A percentile compares a stretch with the other conserved stretches of the same genome.
Evolutionary conservation across 805 yeast species (phyloP).

Genomic region (Cyberlindnera suaveolens): DNA sequence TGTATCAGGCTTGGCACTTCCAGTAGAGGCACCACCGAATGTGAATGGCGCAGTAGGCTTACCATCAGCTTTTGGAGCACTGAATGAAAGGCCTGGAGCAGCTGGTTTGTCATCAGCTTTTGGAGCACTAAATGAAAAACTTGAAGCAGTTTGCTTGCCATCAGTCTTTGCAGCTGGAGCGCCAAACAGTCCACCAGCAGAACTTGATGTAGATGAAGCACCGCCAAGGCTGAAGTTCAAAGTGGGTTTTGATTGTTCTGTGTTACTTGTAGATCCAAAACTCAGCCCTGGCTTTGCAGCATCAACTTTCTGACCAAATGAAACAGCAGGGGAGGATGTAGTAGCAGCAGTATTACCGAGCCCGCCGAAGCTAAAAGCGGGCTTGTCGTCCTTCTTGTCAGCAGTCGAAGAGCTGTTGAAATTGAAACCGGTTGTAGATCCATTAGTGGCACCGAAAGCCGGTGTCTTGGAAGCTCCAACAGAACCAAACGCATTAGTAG

Average conservation of each 20-base stretch:
- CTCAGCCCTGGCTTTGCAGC: conserved; percentile 16
- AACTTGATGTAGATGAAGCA: conserved; percentile 1
- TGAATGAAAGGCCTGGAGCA: not conserved
- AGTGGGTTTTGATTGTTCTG: not conserved
- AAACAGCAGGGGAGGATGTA: not conserved
- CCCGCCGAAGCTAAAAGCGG: conserved; percentile 8
- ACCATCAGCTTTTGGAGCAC: not conserved
- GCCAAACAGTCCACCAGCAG: conserved; percentile 12
- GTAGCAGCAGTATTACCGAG: conserved; percentile 5
- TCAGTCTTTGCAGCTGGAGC: not conserved
- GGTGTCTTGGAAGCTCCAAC: conserved; percentile 2
- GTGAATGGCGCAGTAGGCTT: conserved; percentile 1
- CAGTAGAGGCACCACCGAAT: not conserved
- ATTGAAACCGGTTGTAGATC: conserved; percentile 12
- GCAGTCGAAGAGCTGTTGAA: conserved; percentile 12
- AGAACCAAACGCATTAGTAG: conserved; percentile 3
- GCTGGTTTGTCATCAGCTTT: not conserved
- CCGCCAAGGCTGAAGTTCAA: conserved; percentile 1
- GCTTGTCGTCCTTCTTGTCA: conserved; percentile 7
- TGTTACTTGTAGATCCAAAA: conserved; percentile 8
- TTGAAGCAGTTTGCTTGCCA: not conserved
- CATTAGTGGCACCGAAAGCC: conserved; percentile 2
- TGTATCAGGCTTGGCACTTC: not conserved
- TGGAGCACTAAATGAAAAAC: not conserved
- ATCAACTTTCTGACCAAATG: too few species aligned